Conservation (phyloP, 2,329 filamentous ascomycete species). For the Monosporascus ibericus region DNA sequence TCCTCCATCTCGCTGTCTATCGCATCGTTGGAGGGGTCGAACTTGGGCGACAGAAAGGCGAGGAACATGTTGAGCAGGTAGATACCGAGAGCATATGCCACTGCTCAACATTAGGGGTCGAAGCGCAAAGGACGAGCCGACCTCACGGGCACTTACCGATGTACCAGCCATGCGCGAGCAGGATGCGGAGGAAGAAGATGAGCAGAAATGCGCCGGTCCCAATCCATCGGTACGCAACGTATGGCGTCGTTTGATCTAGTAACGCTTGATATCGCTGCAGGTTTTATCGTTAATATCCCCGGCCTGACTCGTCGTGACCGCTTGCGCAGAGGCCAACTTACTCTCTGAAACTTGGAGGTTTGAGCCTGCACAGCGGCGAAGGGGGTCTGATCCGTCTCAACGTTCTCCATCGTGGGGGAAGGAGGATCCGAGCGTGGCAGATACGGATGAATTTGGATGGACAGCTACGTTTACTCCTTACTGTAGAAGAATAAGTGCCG, state of each 20-base stretch:
- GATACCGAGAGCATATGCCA: constrained; percentile 95
- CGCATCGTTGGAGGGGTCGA: constrained; percentile 89
- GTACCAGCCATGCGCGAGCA: constrained; percentile 96
- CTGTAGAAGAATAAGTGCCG: too few species aligned
- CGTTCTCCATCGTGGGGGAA: constrained; percentile 63
- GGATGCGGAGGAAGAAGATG: constrained; percentile 82
- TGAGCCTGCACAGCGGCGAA: constrained; percentile 86
- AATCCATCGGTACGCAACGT: constrained; percentile 82
- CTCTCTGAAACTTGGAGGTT: constrained; percentile 67
- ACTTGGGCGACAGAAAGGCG: constrained; percentile 96
- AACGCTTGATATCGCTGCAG: constrained; percentile 85
- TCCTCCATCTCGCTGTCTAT: constrained; percentile 96
- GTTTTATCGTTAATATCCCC: constrained; percentile 4
- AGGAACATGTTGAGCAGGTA: constrained; percentile 99
- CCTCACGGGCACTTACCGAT: constrained; percentile 59
- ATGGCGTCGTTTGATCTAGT: constrained; percentile 89
- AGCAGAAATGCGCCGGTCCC: constrained; percentile 71
- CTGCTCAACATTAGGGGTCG: constrained; percentile 38
- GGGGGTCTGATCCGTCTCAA: constrained; percentile 83
- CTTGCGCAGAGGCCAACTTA: constrained; percentile 34
- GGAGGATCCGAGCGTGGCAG: not conserved
- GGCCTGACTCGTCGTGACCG: not conserved
- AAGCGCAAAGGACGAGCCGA: not conserved
- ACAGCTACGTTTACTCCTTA: too few species aligned
- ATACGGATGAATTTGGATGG: too few species aligned